Evolutionary conservation across 257 asterid species (phyloP).

Genomic region (Echium plantagineum): DNA sequence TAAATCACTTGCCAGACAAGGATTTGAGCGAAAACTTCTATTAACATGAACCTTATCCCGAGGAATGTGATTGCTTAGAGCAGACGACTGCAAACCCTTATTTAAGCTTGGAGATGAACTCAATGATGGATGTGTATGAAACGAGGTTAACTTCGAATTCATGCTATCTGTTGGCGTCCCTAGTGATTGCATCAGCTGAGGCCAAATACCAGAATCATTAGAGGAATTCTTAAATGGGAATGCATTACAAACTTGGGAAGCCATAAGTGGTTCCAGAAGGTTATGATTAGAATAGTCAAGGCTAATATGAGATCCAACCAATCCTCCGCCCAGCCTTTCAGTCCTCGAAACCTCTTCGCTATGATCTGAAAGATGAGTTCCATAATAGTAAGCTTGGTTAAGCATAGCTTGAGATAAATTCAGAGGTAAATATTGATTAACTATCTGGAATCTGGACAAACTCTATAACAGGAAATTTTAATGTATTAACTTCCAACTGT

Average conservation of each 20-base stretch:
- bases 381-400: conserved; percentile 9
- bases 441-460: conserved; percentile 35
- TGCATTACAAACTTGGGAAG: conserved; percentile 35
- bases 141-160: conserved; percentile 33
- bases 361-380: conserved; percentile 28
- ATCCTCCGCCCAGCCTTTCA: conserved; percentile 22
- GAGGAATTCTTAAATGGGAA: conserved; percentile 34
- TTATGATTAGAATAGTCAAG: conserved; percentile 20
- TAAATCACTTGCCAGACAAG: conserved; percentile 19
- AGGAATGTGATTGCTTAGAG: conserved; percentile 29
- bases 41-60: conserved; percentile 38
- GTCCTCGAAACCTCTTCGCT: conserved; percentile 38
- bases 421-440: conserved; percentile 25
- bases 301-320: conserved; percentile 29
- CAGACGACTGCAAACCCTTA: conserved; percentile 24
- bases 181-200: conserved; percentile 49
- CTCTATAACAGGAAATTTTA: conserved; percentile 15
- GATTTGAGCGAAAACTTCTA: conserved; percentile 27
- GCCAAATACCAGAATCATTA: conserved; percentile 31
- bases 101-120: conserved; percentile 32
- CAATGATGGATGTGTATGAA: conserved; percentile 28
- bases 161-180: conserved; percentile 40
- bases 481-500: neutral
- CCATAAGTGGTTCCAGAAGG: conserved; percentile 31
- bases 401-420: conserved; percentile 23